phyloP scores from a whole-genome alignment of 208 protist genomes.

The Herpetomonas muscarum region DNA sequence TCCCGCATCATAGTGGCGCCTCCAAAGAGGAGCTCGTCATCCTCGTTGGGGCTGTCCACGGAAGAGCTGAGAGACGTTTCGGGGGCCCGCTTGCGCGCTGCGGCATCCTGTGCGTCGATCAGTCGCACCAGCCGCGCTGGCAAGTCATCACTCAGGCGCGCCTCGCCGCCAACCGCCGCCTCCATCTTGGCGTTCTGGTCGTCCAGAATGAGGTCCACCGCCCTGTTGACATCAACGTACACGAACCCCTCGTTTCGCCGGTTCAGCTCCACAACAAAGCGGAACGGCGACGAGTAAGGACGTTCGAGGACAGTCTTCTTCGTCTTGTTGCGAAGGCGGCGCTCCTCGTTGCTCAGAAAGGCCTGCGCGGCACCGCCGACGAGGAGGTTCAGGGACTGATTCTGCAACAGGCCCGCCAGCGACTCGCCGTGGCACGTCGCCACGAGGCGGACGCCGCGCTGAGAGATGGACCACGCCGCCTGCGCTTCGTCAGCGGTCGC shows the following conservation, averaged over 20 bases:
- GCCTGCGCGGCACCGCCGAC: slow-evolving; percentile 87
- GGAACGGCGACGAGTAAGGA: slow-evolving; percentile 69
- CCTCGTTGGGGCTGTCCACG: background rate
- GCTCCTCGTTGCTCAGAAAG: slow-evolving; percentile 88
- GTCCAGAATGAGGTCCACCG: slow-evolving; percentile 81
- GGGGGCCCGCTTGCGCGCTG: background rate
- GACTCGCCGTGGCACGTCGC: slow-evolving; percentile 88
- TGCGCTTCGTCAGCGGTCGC: slow-evolving; percentile 65
- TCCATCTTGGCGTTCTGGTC: slow-evolving; percentile 44
- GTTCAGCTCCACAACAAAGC: slow-evolving; percentile 75
- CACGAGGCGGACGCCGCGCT: slow-evolving; percentile 85
- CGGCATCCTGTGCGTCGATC: slow-evolving; percentile 12
- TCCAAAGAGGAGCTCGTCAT: background rate
- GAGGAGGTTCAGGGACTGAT: slow-evolving; percentile 79
- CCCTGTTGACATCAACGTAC: slow-evolving; percentile 80
- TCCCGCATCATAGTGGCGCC: slow-evolving; percentile 7
- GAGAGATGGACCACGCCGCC: slow-evolving; percentile 78
- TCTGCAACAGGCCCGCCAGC: slow-evolving; percentile 77
- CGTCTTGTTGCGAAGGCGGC: slow-evolving; percentile 58
- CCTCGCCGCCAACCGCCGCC: slow-evolving; percentile 37
- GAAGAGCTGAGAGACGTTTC: background rate
- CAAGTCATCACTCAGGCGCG: slow-evolving; percentile 32
- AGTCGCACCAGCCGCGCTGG: slow-evolving; percentile 29
- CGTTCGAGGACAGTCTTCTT: slow-evolving; percentile 88
- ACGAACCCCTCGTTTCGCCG: slow-evolving; percentile 46